Percentiles rank a stretch among this genome's conserved stretches.
Evolutionary conservation across 345 rosid genomes (phyloP).

Genomic region (Orychophragmus violaceus): DNA sequence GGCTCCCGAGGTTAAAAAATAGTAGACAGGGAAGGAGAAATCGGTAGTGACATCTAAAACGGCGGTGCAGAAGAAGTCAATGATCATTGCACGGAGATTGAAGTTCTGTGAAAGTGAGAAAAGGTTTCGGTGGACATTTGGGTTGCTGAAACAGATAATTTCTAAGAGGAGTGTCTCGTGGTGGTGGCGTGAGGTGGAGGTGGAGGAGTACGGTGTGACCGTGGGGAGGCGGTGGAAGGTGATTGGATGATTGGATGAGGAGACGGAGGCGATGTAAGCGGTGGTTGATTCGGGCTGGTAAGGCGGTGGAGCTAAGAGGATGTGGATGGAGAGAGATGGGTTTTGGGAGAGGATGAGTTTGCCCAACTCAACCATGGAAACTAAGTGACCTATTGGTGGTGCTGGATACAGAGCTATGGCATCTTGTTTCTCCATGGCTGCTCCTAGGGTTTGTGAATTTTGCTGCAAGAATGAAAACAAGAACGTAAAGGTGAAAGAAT

Average conservation of each 20-base stretch:
- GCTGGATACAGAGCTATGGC: conserved; percentile 56
- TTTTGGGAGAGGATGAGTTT: conserved; percentile 38
- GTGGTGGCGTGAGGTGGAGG: conserved; percentile 22
- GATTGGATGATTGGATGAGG: conserved; percentile 36
- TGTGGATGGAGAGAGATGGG: conserved; percentile 48
- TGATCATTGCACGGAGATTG: conserved; percentile 28
- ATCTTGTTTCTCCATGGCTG: conserved; percentile 2
- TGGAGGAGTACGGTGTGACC: not conserved
- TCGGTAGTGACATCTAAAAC: conserved; percentile 25
- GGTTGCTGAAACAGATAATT: conserved; percentile 31
- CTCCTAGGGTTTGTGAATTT: not conserved
- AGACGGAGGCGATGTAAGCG: conserved; percentile 12
- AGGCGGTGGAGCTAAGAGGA: conserved; percentile 40
- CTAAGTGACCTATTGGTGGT: conserved; percentile 60
- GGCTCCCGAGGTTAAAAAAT: conserved; percentile 39
- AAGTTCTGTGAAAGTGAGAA: conserved; percentile 22
- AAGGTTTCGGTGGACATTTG: conserved; percentile 35
- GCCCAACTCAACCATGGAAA: conserved; percentile 63
- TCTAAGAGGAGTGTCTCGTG: conserved; percentile 32
- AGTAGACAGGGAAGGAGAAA: conserved; percentile 40
- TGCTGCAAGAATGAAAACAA: not conserved
- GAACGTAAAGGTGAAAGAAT: not conserved
- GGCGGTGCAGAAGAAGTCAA: conserved; percentile 42
- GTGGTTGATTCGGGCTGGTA: conserved; percentile 38
- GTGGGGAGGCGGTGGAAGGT: conserved; percentile 34